A percentile compares a stretch with the other conserved stretches of the same genome.
phyloP scores from a whole-genome alignment of 1,284 basidiomycete species.

The Naganishia sp. region DNA sequence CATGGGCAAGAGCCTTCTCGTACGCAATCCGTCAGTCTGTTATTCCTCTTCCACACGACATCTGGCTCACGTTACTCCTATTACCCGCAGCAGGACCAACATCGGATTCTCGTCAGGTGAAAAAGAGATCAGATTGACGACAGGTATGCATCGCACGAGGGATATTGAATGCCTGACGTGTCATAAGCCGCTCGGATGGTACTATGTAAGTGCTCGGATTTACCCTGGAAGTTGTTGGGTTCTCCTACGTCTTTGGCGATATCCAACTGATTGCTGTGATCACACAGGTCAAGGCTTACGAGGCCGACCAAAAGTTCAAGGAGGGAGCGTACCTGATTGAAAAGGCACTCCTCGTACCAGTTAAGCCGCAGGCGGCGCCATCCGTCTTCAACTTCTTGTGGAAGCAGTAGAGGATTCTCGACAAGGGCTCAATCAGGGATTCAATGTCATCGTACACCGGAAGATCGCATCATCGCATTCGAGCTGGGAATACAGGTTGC shows the following conservation, averaged over 20 bases:
- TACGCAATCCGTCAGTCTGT: constrained; percentile 24
- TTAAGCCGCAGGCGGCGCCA: constrained; percentile 9
- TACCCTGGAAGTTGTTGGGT: background rate
- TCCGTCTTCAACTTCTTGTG: constrained; percentile 28
- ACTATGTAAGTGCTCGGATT: constrained; percentile 4
- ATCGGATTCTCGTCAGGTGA: constrained; percentile 22
- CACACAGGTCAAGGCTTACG: constrained; percentile 21
- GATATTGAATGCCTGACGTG: constrained; percentile 26
- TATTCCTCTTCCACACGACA: background rate
- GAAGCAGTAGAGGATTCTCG: constrained; percentile 16
- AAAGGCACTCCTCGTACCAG: constrained; percentile 22
- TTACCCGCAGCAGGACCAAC: constrained; percentile 16
- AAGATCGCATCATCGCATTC: background rate
- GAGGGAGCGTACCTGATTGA: constrained; percentile 27
- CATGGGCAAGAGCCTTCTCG: constrained; percentile 20
- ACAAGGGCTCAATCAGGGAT: background rate
- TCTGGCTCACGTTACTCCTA: background rate
- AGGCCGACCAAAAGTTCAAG: constrained; percentile 24
- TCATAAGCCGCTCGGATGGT: constrained; percentile 26
- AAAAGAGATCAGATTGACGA: constrained; percentile 23
- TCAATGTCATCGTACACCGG: background rate
- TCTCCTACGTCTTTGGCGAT: background rate
- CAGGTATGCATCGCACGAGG: constrained; percentile 23
- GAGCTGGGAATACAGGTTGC: no score
- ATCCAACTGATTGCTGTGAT: background rate